phyloP scores from a whole-genome alignment of 116 monocot species.

The Thalassia testudinum region DNA sequence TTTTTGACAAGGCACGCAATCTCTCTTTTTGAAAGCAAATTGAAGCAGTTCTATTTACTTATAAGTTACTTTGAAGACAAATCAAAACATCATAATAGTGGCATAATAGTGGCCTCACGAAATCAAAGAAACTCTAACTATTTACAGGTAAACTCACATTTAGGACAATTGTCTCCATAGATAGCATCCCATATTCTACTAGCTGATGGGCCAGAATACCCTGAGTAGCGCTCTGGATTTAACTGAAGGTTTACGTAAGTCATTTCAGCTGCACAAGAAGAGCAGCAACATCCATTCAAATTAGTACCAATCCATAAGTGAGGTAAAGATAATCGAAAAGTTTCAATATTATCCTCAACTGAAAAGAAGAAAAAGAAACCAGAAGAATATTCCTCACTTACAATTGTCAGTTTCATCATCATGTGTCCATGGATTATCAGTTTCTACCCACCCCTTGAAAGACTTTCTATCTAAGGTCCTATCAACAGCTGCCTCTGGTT shows the following conservation, averaged over 20 bases:
- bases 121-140: no score
- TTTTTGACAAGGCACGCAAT: no score
- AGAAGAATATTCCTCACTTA: slow-evolving; percentile 1
- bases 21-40: no score
- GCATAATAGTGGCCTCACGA: no score
- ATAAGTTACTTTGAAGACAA: no score
- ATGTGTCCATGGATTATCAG: slow-evolving; percentile 94
- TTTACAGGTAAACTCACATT: slow-evolving; percentile 51
- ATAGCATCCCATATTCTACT: slow-evolving; percentile 85
- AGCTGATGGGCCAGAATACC: slow-evolving; percentile 71
- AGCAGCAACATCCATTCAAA: background rate
- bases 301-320: no score
- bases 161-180: slow-evolving; percentile 73
- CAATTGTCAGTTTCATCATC: slow-evolving; percentile 98
- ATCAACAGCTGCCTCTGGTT: slow-evolving; percentile 81
- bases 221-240: slow-evolving; percentile 94
- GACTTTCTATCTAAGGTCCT: slow-evolving; percentile 68
- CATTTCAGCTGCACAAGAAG: slow-evolving; percentile 67
- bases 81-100: no score
- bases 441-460: slow-evolving; percentile 74
- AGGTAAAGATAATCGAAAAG: no score
- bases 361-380: background rate
- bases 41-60: no score
- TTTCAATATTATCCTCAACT: no score
- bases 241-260: slow-evolving; percentile 97